Percentiles rank a stretch among this genome's conserved stretches.
phyloP scores from a whole-genome alignment of 768 basidiomycete species.

The Pulveroboletus sp. region DNA sequence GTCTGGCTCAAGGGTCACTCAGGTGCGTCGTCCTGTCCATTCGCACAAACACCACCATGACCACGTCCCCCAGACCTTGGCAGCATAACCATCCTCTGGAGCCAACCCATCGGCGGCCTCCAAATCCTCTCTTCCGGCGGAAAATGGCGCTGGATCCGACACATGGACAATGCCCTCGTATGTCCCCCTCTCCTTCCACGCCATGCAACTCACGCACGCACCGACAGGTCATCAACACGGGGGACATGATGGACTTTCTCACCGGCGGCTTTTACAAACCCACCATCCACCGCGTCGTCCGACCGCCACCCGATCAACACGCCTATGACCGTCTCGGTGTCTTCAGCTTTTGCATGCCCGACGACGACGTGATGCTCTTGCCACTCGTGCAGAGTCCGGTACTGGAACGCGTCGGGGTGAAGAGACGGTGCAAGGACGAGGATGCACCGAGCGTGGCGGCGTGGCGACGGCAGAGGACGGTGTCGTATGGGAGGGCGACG shows the following conservation, averaged over 20 bases:
- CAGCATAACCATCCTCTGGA: conserved; percentile 54
- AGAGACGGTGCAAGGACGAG: conserved; percentile 33
- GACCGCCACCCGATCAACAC: conserved; percentile 53
- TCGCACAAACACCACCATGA: neutral
- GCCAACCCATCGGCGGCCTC: conserved; percentile 56
- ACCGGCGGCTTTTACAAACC: conserved; percentile 57
- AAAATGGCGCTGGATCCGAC: conserved; percentile 56
- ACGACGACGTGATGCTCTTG: conserved; percentile 46
- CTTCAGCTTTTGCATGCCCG: conserved; percentile 54
- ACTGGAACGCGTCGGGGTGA: conserved; percentile 42
- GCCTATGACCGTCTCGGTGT: conserved; percentile 47
- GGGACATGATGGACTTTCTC: conserved; percentile 57
- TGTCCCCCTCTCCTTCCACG: no score
- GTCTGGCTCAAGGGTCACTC: conserved; percentile 62
- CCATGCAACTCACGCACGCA: no score
- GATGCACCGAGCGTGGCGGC: conserved; percentile 47
- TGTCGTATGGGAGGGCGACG: no score
- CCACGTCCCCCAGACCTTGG: conserved; percentile 53
- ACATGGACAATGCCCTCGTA: conserved; percentile 56
- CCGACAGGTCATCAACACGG: conserved; percentile 57
- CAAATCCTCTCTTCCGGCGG: conserved; percentile 54
- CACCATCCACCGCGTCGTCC: conserved; percentile 60
- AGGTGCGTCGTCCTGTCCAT: conserved; percentile 30
- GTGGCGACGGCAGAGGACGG: no score
- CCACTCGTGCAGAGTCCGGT: conserved; percentile 49